A percentile compares a stretch with the other conserved stretches of the same genome.
These are phyloP conservation scores for Vitis hybrid DNA, from an alignment of 177 flowering plant species.

Conservation along the genomic window DNA sequence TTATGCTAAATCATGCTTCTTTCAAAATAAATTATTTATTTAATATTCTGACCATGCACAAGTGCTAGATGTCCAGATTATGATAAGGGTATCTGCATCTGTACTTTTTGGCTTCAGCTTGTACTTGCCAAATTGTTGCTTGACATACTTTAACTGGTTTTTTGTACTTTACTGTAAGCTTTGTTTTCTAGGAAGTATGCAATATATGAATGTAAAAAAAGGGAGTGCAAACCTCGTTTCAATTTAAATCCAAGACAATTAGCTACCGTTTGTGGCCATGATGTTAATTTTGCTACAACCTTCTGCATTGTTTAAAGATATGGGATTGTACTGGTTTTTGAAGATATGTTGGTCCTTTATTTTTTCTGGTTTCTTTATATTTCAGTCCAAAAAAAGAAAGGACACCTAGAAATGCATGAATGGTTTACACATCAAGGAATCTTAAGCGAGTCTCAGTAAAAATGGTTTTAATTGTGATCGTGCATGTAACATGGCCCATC, in stretches of 20 bases:
- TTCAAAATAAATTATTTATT: constrained; percentile 1
- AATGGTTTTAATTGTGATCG: not conserved
- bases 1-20: not conserved
- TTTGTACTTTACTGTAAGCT: not conserved
- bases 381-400: not conserved
- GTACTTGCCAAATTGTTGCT: not conserved
- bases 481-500: no score
- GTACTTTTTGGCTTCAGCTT: not conserved
- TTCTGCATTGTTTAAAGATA: no score
- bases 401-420: not conserved
- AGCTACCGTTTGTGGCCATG: not conserved
- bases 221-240: not conserved
- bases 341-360: not conserved
- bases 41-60: not conserved
- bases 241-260: not conserved
- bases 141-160: not conserved
- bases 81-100: not conserved
- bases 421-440: not conserved
- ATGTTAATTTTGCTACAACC: not conserved
- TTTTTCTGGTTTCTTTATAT: not conserved
- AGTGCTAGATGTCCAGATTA: not conserved
- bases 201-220: not conserved
- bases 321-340: not conserved
- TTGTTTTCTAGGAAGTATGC: not conserved
- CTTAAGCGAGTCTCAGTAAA: not conserved